Evolutionary conservation across 805 yeast genomes (phyloP), one percentile per base, ranked within the genome.

Genomic region (Metschnikowia peoriensis): DNA sequence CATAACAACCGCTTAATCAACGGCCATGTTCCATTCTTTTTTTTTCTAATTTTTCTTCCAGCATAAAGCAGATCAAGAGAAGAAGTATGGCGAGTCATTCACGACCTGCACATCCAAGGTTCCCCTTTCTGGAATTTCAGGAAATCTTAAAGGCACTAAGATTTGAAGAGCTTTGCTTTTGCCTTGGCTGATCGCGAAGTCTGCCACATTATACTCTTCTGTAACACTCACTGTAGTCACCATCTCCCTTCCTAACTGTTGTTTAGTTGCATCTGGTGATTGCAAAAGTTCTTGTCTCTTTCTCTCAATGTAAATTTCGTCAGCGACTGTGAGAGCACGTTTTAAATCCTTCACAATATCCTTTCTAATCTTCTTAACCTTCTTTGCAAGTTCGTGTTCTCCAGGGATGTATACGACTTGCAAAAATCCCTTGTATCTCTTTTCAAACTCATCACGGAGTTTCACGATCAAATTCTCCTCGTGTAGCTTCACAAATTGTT

Each of bases 401-500:
- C 73, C 73, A 14, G 83, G 81, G 38, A 92, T 79, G 16, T 71
- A 69, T 7, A 84, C 75, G 10, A 83, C 77, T 61, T 85, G 84
- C 48, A 89, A 76, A 60, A 85, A 85, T 14, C 86, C 86, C 49
- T 73, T 79, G 66, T 93, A 93, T 58, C 99, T 82, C 59, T 79
- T 79, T 63, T 84, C 88, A 63, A 94, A 90, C 69, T 93, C 99
- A 28, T 80, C 78, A 53, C 83, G 83, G 55, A 94, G 77, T 61
- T 82, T 81, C 34, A 78, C 81, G 61, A 93, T 80, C 60, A 92
- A 75, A 66, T 91, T 86, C 34, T 80, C 85, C 54, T 80, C 80
- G 66, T 93, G 97, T 51, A 93, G 74, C 48, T 79, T 72, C 55
- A 94, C 86, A 67, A 93, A 93, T 53, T 88, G 85, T 38, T 87